Base-by-base conservation (phyloP, 192 early-diverging fungal species). In the Coemansia sp. region DNA sequence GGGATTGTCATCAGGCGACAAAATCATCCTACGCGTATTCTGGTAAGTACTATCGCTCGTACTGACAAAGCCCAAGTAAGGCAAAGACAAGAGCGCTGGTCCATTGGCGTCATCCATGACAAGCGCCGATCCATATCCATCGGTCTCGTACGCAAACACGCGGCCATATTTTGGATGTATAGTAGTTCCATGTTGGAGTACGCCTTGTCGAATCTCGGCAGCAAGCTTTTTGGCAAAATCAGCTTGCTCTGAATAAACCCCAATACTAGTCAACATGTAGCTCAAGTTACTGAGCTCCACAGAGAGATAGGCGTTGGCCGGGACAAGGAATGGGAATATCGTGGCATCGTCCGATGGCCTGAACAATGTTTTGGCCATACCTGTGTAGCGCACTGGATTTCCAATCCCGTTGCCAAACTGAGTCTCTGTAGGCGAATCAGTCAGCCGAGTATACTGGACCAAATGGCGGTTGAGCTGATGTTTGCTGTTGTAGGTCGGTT, bases 21-120 rank as follows among this genome's bases (percentile, higher is more conserved):
- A 72, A 22, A 90, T 41, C 61, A 89, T 80, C 3, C 40, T 41
- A 20, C 91, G 84, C 5, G 91, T 92, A 34, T 71, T 82, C 46
- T 67, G 53, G 74, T 92, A 92, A 0, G 85, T 50, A 12, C 83
- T 55, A 42, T 91, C 84, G 20, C 50, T 53, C 10, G 69, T 61
- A 19, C 62, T 42, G 19, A 88, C 65, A 65, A 89, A 91, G 0
- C 87, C 90, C 10, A 90, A 64, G 22, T 87, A 78, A 1, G 89
- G 89, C 40, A 91, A 63, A 10, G 84, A 84, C 7, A 91, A 62
- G 6, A 91, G 82, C 6, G 86, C 83, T 2, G 90, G 90, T 10
- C 87, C 82, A 46, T 89, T 91, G 5, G 90, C 90, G 55, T 91
- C 90, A 65, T 91, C 90, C 87, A 90, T 90, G 11, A 91, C 63